These are phyloP conservation scores for Cercospora janseana DNA, from an alignment of 2,329 filamentous ascomycete genomes.

Conservation along the genomic window DNA sequence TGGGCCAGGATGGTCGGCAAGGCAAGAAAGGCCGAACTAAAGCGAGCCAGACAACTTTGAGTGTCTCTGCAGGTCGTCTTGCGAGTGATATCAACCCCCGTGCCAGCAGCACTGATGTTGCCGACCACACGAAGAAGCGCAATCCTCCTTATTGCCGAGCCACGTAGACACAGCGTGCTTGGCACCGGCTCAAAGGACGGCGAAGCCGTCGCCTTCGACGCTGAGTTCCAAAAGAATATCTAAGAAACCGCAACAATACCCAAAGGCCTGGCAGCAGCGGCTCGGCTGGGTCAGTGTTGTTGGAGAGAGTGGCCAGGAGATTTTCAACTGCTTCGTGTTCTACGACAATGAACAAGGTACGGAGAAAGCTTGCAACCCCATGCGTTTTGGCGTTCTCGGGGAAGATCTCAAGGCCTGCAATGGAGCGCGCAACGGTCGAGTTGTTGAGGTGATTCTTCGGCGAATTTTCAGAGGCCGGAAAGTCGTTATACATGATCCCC, in stretches of 20 bases:
- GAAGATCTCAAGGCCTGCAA: background rate
- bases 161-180: background rate
- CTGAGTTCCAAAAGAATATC: background rate
- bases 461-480: background rate
- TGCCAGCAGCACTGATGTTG: background rate
- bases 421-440: background rate
- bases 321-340: constrained; percentile 12
- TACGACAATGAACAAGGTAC: background rate
- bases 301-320: constrained; percentile 7
- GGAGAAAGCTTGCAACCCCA: background rate
- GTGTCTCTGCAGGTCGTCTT: too few species aligned
- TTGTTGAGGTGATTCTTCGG: background rate
- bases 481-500: background rate
- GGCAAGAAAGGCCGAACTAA: too few species aligned
- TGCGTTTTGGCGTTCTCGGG: background rate
- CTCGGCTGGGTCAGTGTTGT: background rate
- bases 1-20: too few species aligned
- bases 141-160: background rate
- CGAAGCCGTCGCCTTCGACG: background rate
- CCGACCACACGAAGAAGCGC: background rate
- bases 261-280: background rate
- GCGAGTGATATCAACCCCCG: too few species aligned
- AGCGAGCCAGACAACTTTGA: too few species aligned
- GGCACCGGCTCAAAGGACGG: background rate
- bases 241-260: background rate